Evolutionary conservation across 805 yeast genomes (phyloP).

Genomic region (Schwanniomyces vanrijiae): DNA sequence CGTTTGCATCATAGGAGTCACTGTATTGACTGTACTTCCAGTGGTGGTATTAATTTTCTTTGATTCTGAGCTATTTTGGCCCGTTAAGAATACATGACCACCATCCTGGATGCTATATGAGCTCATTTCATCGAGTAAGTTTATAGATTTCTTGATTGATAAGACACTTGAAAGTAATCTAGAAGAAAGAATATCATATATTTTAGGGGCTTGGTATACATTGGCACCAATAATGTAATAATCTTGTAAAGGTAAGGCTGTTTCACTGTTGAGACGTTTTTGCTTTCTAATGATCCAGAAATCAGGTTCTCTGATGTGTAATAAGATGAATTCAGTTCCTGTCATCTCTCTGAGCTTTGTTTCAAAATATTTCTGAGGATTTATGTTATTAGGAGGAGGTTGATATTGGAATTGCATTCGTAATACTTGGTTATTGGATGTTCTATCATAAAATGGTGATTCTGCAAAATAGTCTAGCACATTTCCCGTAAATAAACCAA

Average conservation of each 20-base stretch:
- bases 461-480: slow-evolving; percentile 91
- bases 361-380: slow-evolving; percentile 41
- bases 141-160: slow-evolving; percentile 33
- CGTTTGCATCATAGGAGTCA: slow-evolving; percentile 13
- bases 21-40: slow-evolving; percentile 8
- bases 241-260: slow-evolving; percentile 60
- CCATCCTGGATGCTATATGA: slow-evolving; percentile 34
- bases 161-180: slow-evolving; percentile 49
- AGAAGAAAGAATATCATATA: slow-evolving; percentile 70
- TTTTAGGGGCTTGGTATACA: slow-evolving; percentile 84
- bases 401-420: slow-evolving; percentile 94
- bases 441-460: slow-evolving; percentile 92
- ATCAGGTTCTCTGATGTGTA: slow-evolving; percentile 80
- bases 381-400: slow-evolving; percentile 36
- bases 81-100: slow-evolving; percentile 27
- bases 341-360: slow-evolving; percentile 70
- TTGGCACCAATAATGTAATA: slow-evolving; percentile 90
- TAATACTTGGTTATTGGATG: slow-evolving; percentile 90
- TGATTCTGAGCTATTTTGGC: slow-evolving; percentile 5
- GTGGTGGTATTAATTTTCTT: slow-evolving; percentile 9
- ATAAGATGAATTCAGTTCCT: slow-evolving; percentile 83
- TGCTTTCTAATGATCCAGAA: slow-evolving; percentile 91
- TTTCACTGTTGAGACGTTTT: slow-evolving; percentile 53
- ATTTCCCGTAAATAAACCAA: slow-evolving; percentile 83
- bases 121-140: slow-evolving; percentile 32